A percentile compares a stretch with the other conserved stretches of the same genome.
Evolutionary conservation across 805 yeast species (phyloP).

Genomic region (Schwanniomyces sp.): DNA sequence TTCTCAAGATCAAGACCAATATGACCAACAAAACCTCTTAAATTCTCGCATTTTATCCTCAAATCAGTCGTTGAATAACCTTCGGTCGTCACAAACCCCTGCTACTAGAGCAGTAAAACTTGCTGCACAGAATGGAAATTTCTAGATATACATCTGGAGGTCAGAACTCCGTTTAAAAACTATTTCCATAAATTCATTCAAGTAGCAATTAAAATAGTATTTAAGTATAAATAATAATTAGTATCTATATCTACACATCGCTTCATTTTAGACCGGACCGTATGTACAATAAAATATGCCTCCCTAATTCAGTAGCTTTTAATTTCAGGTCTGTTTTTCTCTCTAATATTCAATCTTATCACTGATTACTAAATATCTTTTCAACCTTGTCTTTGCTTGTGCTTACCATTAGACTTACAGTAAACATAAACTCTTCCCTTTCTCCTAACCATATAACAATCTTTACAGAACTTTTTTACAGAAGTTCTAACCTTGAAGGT

Average conservation of each 20-base stretch:
- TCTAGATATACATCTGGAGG: constrained; percentile 4
- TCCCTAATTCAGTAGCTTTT: not conserved
- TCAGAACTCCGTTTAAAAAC: not conserved
- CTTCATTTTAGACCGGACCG: not conserved
- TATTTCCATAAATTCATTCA: not conserved
- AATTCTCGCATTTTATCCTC: constrained; percentile 22
- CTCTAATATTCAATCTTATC: no score
- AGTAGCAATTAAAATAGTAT: not conserved
- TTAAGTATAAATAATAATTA: not conserved
- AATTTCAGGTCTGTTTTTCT: not conserved
- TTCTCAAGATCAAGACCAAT: constrained; percentile 7
- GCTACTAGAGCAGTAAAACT: constrained; percentile 37
- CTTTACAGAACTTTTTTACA: constrained; percentile 89
- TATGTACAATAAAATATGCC: not conserved
- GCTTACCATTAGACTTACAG: constrained; percentile 91
- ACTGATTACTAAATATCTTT: not conserved
- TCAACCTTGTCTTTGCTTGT: constrained; percentile 88
- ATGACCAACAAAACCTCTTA: constrained; percentile 14
- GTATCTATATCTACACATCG: not conserved
- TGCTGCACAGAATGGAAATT: constrained; percentile 18
- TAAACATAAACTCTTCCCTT: constrained; percentile 92
- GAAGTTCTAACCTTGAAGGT: constrained; percentile 91
- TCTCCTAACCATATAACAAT: constrained; percentile 87
- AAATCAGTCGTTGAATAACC: constrained; percentile 5
- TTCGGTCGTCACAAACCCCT: constrained; percentile 24